Conservation (phyloP, 2,329 filamentous ascomycete species). For the Hypoxylon sp. region DNA sequence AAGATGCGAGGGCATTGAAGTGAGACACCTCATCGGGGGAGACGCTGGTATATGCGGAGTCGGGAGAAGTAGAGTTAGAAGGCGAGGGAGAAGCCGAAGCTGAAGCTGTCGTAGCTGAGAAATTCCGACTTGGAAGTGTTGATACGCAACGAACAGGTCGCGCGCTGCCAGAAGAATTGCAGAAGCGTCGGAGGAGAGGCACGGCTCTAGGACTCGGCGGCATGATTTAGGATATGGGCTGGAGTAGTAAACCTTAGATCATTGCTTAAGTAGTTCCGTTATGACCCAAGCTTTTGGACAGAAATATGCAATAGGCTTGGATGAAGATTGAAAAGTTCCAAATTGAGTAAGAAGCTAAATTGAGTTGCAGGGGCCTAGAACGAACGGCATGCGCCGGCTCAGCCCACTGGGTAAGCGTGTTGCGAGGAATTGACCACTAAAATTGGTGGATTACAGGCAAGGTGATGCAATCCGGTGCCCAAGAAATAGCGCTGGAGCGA, state of each 20-base stretch:
- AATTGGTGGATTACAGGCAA: background rate
- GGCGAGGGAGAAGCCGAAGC: slow-evolving; percentile 41
- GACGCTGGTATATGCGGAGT: slow-evolving; percentile 73
- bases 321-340: slow-evolving; percentile 30
- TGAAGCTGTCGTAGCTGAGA: slow-evolving; percentile 27
- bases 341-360: slow-evolving; percentile 31
- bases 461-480: slow-evolving; percentile 36
- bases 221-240: slow-evolving; percentile 25
- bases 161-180: slow-evolving; percentile 2
- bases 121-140: slow-evolving; percentile 24
- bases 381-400: slow-evolving; percentile 26
- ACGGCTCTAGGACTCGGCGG: slow-evolving; percentile 32
- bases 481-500: background rate
- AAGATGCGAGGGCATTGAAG: slow-evolving; percentile 91
- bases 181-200: slow-evolving; percentile 22
- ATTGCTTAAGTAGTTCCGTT: background rate
- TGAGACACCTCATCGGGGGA: slow-evolving; percentile 91
- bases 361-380: slow-evolving; percentile 8
- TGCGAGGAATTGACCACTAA: slow-evolving; percentile 34
- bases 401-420: slow-evolving; percentile 4
- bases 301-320: background rate
- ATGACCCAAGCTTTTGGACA: background rate
- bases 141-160: slow-evolving; percentile 12
- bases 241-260: background rate
- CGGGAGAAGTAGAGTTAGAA: slow-evolving; percentile 37